Evolutionary conservation across 805 yeast genomes (phyloP), one percentile per base, ranked within the genome.

Genomic region (Lipomyces oligophaga): DNA sequence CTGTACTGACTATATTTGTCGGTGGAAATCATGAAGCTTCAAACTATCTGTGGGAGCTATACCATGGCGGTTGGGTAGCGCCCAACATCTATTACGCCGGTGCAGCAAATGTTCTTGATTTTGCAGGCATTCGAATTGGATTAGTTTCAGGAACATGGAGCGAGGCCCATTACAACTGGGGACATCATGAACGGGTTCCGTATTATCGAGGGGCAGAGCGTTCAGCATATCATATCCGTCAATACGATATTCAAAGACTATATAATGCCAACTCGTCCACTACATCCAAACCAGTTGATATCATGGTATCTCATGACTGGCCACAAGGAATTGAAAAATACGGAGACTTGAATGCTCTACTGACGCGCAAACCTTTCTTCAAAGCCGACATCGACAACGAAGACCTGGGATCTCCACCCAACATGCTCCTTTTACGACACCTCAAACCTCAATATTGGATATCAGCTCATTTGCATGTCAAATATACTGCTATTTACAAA

Each of bases 1-100:
- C 96, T 0, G 72, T 83, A 1, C 65, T 79, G 26, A 90, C 97
- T 0, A 57, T 93, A 0, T 83, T 90, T 56, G 78, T 93, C 34
- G 97, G 98, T 2, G 98, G 98, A 0, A 93, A 93, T 65, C 98
- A 93, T 61, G 98, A 93, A 62, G 80, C 93, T 3, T 85, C 94
- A 47, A 78, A 81, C 49, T 85, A 84, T 62, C 61, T 93, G 52
- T 69, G 76, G 50, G 87, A 84, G 57, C 66, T 89, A 18, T 78
- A 77, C 49, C 76, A 74, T 62, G 98, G 98, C 10, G 98, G 98
- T 0, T 93, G 90, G 85, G 89, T 85, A 1, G 94, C 95, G 1
- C 85, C 87, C 1, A 81, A 83, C 53, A 85, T 93, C 11, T 93
- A 82, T 64, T 93, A 79, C 61, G 60, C 93, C 58, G 98, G 98